These are phyloP conservation scores for Verticillium zaregamsianum DNA, from an alignment of 2,329 filamentous ascomycete species.

Conservation along the genomic window DNA sequence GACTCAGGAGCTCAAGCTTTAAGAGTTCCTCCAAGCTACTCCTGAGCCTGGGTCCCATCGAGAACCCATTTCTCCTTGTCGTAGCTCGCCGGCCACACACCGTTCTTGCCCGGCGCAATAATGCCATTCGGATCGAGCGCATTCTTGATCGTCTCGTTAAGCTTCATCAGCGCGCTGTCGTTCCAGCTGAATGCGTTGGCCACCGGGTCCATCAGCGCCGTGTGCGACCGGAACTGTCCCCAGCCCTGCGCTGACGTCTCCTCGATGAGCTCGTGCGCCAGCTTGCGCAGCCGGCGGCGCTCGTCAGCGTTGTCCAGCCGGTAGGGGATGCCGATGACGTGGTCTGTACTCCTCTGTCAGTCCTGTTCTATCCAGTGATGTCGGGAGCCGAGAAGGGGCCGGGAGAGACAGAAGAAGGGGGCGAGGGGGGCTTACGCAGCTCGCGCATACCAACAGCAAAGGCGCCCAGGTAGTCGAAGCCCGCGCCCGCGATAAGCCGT, in stretches of 20 bases:
- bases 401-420: not conserved
- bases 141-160: conserved; percentile 40
- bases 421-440: conserved; percentile 16
- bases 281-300: conserved; percentile 17
- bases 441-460: conserved; percentile 22
- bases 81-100: conserved; percentile 27
- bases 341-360: conserved; percentile 20
- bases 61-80: conserved; percentile 12
- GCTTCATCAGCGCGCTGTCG: conserved; percentile 31
- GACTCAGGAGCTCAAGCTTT: too few relatives aligned
- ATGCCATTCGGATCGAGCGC: conserved; percentile 34
- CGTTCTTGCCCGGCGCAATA: conserved; percentile 25
- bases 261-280: conserved; percentile 28
- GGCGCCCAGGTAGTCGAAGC: conserved; percentile 25
- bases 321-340: conserved; percentile 50
- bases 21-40: too few relatives aligned
- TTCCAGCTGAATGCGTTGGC: conserved; percentile 38
- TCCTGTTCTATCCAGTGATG: too few relatives aligned
- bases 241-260: conserved; percentile 34
- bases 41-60: conserved; percentile 1
- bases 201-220: conserved; percentile 39
- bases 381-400: too few relatives aligned
- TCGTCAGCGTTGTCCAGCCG: conserved; percentile 37
- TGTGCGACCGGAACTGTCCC: conserved; percentile 39
- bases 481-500: conserved; percentile 16